phyloP scores from a whole-genome alignment of 257 asterid species.

The Solanum bulbocastanum region DNA sequence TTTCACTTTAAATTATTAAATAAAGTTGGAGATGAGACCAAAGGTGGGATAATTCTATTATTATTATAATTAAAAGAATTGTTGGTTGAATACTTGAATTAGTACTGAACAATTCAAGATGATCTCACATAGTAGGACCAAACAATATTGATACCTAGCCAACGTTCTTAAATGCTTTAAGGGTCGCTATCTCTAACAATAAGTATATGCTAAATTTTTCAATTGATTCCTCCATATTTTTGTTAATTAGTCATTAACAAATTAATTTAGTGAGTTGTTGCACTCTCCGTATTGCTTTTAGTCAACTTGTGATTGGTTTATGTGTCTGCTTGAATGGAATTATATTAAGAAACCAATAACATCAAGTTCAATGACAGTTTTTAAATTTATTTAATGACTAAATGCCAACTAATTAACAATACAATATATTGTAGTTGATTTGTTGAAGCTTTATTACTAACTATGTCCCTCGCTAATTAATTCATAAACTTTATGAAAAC shows the following conservation, averaged over 20 bases:
- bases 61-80: neutral
- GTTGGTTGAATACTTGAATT: neutral
- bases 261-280: neutral
- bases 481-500: neutral
- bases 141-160: constrained; percentile 4
- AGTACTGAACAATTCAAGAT: neutral
- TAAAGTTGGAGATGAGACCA: neutral
- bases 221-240: neutral
- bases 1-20: neutral
- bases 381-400: neutral
- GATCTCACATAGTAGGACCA: constrained; percentile 22
- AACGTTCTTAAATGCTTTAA: constrained; percentile 17
- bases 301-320: neutral
- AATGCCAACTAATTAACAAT: neutral
- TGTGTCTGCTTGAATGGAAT: neutral
- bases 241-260: constrained; percentile 1
- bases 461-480: neutral
- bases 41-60: neutral
- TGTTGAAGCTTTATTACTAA: neutral
- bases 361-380: neutral
- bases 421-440: neutral
- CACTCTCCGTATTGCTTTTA: neutral
- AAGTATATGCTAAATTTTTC: neutral
- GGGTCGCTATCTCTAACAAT: constrained; percentile 11
- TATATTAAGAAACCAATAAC: neutral